Base-by-base conservation (phyloP, 1,139 yeast species). In the Zygosaccharomyces pseudobailii region DNA sequence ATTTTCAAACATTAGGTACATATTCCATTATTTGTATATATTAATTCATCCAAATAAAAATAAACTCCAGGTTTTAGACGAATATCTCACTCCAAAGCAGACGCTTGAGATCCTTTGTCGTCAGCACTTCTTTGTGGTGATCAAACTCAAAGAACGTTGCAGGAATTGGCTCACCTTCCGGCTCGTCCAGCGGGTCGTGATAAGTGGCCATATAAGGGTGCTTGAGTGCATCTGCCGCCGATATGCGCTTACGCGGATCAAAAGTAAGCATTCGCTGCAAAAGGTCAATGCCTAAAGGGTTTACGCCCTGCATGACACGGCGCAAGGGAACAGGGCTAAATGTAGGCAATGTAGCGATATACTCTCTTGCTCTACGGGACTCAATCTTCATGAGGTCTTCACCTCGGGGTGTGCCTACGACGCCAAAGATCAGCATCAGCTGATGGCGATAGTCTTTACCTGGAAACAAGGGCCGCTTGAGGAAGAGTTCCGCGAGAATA, bases 361-460 rank as follows among this genome's bases (percentile, higher is more conserved):
- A 92, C 58, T 87, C 94, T 49, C 94, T 76, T 0, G 97, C 97
- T 38, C 96, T 76, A 57, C 80, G 79, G 51, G 88, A 82, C 67
- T 86, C 87, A 59, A 92, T 85, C 52, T 86, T 81, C 59, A 78
- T 76, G 67, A 87, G 80, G 61, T 88, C 96, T 55, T 85, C 92
- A 70, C 80, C 81, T 35, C 78, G 73, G 4, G 98, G 98, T 0
- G 97, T 86, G 1, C 98, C 98, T 54, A 92, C 71, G 2, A 89
- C 82, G 62, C 88, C 95, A 73, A 92, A 83, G 48, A 92, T 89
- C 48, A 89, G 74, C 73, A 87, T 76, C 56, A 92, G 71, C 66
- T 92, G 98, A 67, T 89, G 87, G 56, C 89, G 87, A 71, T 89
- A 92, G 70, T 92, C 98, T 58, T 86, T 79, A 2, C 98, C 98